Conservation (phyloP, 164 flowering plant genomes). For the Cinnamomum chago region DNA sequence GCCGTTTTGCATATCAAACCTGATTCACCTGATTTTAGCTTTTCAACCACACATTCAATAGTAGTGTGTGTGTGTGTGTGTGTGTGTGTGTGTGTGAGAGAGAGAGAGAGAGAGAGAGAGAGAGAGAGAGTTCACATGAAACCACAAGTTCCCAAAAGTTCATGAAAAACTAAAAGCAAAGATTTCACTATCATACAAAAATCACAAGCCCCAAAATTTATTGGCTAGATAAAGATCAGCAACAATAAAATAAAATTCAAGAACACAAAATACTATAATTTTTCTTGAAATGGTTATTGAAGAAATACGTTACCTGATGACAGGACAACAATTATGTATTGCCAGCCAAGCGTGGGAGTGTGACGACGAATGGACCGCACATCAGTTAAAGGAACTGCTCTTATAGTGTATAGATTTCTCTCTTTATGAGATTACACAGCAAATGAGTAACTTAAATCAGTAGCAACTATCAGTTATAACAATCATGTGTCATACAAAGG, state of each 20-base stretch:
- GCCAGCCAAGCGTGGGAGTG: constrained; percentile 94
- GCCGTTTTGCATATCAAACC: too few species aligned
- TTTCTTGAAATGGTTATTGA: neutral
- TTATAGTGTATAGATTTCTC: constrained; percentile 81
- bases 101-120: too few species aligned
- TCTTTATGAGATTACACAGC: constrained; percentile 43
- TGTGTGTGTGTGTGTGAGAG: too few species aligned
- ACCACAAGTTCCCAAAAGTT: too few species aligned
- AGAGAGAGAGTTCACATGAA: too few species aligned
- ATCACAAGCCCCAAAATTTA: neutral
- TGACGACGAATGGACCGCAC: constrained; percentile 86
- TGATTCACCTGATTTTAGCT: too few species aligned
- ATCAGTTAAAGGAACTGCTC: constrained; percentile 75
- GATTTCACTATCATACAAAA: neutral
- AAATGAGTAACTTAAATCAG: neutral
- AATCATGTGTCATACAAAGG: neutral
- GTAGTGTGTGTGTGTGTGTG: too few species aligned
- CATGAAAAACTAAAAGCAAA: too few species aligned
- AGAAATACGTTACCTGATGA: constrained; percentile 56
- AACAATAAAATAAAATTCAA: neutral
- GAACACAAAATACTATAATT: neutral
- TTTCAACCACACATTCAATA: too few species aligned
- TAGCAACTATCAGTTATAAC: neutral
- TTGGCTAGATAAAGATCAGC: neutral
- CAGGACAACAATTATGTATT: constrained; percentile 79